Percentiles rank a stretch among this genome's conserved stretches.
phyloP scores from a whole-genome alignment of 371 early-diverging fungal species.

The Mucor circinelloides region DNA sequence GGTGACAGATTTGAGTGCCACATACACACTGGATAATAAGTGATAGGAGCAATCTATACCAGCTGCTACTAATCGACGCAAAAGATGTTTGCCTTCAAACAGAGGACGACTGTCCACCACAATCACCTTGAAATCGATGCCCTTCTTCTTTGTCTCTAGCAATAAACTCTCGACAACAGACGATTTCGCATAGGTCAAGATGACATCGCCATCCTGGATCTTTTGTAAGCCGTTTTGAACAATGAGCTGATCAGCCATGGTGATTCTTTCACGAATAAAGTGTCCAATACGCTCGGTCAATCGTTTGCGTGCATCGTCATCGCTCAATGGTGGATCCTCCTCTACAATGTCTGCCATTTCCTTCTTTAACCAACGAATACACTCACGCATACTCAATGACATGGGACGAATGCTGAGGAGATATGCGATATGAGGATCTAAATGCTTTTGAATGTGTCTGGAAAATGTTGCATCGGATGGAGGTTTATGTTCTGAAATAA shows the following conservation, averaged over 20 bases:
- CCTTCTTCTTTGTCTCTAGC: constrained; percentile 74
- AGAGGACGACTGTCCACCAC: constrained; percentile 92
- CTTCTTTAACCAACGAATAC: constrained; percentile 90
- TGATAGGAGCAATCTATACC: constrained; percentile 83
- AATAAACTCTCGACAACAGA: constrained; percentile 83
- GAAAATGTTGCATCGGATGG: constrained; percentile 84
- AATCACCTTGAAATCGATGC: constrained; percentile 88
- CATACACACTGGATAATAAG: constrained; percentile 67
- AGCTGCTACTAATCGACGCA: constrained; percentile 63
- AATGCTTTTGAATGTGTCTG: constrained; percentile 80
- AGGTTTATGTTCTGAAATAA: constrained; percentile 90
- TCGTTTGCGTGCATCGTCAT: constrained; percentile 65
- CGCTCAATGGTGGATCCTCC: constrained; percentile 66
- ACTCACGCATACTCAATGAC: constrained; percentile 93
- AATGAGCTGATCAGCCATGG: constrained; percentile 81
- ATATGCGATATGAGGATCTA: constrained; percentile 91
- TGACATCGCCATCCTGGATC: constrained; percentile 93
- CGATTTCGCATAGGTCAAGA: constrained; percentile 89
- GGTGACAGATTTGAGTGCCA: constrained; percentile 83
- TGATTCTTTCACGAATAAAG: constrained; percentile 92
- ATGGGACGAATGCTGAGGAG: constrained; percentile 81
- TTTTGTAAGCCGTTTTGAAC: constrained; percentile 80
- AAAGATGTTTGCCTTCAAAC: constrained; percentile 80
- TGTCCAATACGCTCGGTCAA: constrained; percentile 79
- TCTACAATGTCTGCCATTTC: constrained; percentile 73